A percentile compares a stretch with the other conserved stretches of the same genome.
Evolutionary conservation across 495 filamentous ascomycete genomes (phyloP).

Genomic region (Aspergillus sparsus): DNA sequence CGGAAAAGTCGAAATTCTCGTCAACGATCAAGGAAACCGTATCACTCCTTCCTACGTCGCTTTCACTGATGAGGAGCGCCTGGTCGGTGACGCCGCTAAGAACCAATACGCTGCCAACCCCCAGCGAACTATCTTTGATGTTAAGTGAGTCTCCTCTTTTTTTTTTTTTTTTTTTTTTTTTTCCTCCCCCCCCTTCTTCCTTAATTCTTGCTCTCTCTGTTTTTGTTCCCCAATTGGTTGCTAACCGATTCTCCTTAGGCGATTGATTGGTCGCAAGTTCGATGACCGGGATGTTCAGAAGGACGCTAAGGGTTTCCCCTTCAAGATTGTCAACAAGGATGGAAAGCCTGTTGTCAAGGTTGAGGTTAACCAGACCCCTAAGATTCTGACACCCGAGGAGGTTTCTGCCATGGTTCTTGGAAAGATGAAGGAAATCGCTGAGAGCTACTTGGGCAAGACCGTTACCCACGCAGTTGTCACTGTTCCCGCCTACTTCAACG

Average conservation of each 20-base stretch:
- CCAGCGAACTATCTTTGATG: conserved; percentile 81
- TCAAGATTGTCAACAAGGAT: conserved; percentile 78
- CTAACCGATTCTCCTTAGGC: conserved; percentile 49
- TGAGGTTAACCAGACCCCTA: conserved; percentile 69
- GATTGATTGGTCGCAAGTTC: conserved; percentile 88
- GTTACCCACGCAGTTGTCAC: conserved; percentile 97
- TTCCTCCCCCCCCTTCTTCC: not conserved
- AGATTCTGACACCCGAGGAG: conserved; percentile 84
- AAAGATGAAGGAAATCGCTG: conserved; percentile 98
- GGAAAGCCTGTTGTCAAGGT: conserved; percentile 81
- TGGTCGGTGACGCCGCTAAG: conserved; percentile 99
- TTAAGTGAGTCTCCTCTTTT: conserved; percentile 67
- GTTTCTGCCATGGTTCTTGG: conserved; percentile 84
- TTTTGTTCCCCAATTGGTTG: not conserved
- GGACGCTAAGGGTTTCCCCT: conserved; percentile 90
- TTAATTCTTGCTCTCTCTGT: too few relatives aligned
- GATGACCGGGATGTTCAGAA: conserved; percentile 80
- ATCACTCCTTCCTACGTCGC: conserved; percentile 99
- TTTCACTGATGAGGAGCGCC: conserved; percentile 94
- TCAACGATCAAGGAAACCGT: conserved; percentile 98
- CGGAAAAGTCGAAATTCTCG: conserved; percentile 96
- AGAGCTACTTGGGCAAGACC: conserved; percentile 90
- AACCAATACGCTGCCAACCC: conserved; percentile 98
- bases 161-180: not conserved
- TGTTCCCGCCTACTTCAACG: conserved; percentile 99